These are phyloP conservation scores for Ilyonectria sp. DNA, from an alignment of 2,329 filamentous ascomycete genomes.

Conservation along the genomic window DNA sequence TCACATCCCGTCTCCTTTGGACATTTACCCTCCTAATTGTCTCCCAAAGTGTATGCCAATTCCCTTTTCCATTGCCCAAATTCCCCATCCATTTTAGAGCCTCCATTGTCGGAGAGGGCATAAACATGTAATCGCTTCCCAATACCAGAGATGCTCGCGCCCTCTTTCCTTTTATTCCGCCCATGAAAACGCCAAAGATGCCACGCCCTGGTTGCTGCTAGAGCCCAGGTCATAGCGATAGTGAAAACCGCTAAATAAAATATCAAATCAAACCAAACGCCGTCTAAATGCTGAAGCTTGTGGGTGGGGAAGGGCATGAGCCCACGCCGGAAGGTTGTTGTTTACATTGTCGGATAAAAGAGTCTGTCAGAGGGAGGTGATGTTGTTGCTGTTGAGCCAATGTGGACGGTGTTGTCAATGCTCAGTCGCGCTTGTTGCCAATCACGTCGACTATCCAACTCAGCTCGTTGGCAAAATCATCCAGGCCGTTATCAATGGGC, in stretches of 20 bases:
- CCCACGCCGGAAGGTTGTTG: conserved; percentile 27
- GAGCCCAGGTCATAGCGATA: conserved; percentile 22
- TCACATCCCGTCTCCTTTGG: conserved; percentile 27
- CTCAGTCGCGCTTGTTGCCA: conserved; percentile 50
- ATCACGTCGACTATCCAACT: conserved; percentile 68
- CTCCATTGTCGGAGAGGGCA: conserved; percentile 17
- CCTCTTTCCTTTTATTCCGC: conserved; percentile 29
- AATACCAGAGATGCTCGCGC: conserved; percentile 15
- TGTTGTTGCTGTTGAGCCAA: conserved; percentile 17
- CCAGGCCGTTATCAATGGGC: conserved; percentile 56
- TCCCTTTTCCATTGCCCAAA: conserved; percentile 12
- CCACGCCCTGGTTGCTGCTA: conserved; percentile 31
- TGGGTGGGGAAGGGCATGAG: conserved; percentile 24
- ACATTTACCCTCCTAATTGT: conserved; percentile 2
- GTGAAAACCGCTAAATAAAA: conserved; percentile 21
- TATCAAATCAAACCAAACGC: conserved; percentile 38
- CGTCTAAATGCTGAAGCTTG: conserved; percentile 35
- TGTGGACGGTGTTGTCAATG: neutral
- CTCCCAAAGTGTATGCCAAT: conserved; percentile 13
- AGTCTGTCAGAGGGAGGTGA: neutral
- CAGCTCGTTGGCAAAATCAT: conserved; percentile 62
- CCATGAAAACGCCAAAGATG: conserved; percentile 39
- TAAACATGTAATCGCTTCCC: conserved; percentile 21
- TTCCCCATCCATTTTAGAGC: conserved; percentile 10
- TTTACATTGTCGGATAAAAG: conserved; percentile 29